Evolutionary conservation across 1,139 yeast species (phyloP).

Genomic region (Zygoascus meyerae): DNA sequence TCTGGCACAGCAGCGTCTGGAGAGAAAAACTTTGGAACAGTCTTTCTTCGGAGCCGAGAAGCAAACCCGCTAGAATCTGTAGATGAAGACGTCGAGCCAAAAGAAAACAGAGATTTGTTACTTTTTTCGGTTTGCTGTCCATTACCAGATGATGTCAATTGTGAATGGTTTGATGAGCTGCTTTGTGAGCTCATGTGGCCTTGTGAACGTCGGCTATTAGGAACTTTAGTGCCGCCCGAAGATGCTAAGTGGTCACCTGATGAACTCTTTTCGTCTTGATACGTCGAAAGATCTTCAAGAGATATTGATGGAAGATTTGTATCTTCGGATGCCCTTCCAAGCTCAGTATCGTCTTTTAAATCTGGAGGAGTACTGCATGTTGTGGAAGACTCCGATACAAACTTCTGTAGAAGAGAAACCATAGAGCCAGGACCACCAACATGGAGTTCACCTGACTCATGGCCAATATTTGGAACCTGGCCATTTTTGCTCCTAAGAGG

Average conservation of each 20-base stretch:
- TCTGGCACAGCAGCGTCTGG: not conserved
- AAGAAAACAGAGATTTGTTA: not conserved
- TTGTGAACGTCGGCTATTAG: too few species aligned
- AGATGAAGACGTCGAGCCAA: constrained; percentile 1
- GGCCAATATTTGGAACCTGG: too few species aligned
- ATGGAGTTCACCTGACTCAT: too few species aligned
- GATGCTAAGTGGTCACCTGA: too few species aligned
- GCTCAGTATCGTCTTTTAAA: not conserved
- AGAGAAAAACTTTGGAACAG: constrained; percentile 14
- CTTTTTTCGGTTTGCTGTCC: not conserved
- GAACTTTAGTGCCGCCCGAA: too few species aligned
- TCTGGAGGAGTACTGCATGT: too few species aligned
- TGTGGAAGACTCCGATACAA: not conserved
- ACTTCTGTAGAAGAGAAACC: constrained; percentile 8
- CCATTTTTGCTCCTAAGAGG: too few species aligned
- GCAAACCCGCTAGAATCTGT: not conserved
- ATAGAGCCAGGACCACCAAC: constrained; percentile 5
- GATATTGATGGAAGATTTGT: not conserved
- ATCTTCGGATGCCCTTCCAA: not conserved
- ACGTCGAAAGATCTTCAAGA: not conserved
- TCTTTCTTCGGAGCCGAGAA: constrained; percentile 4
- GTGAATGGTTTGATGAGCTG: too few species aligned
- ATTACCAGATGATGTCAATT: too few species aligned
- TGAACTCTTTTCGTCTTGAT: too few species aligned
- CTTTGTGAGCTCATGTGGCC: too few species aligned